These are phyloP conservation scores for Aureoboletus auriporus DNA, from an alignment of 768 basidiomycete species.

Conservation along the genomic window DNA sequence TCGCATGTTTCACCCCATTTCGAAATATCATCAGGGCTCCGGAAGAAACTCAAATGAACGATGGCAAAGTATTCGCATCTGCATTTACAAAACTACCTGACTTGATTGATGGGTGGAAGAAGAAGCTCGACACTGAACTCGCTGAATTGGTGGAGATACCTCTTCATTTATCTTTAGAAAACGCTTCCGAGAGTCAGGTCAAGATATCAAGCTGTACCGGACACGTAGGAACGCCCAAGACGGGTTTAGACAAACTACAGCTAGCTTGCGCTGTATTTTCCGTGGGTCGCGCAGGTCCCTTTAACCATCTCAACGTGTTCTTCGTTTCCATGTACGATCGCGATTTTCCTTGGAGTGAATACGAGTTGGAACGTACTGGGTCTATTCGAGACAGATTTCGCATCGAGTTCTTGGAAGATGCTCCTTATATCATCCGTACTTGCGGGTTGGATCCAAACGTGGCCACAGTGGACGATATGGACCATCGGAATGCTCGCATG, in stretches of 20 bases:
- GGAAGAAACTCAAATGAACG: neutral
- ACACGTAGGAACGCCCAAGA: neutral
- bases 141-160: conserved; percentile 2
- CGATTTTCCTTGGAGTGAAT: neutral
- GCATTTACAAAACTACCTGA: conserved; percentile 10
- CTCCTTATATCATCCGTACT: conserved; percentile 1
- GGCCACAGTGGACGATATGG: conserved; percentile 11
- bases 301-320: neutral
- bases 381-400: neutral
- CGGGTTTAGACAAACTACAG: neutral
- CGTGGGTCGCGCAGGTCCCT: neutral
- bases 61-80: neutral
- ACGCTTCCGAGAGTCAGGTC: neutral
- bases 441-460: conserved; percentile 6
- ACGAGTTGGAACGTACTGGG: neutral
- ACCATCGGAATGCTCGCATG: conserved; percentile 3
- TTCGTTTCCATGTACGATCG: neutral
- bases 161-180: neutral
- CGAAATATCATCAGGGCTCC: conserved; percentile 5
- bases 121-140: conserved; percentile 5
- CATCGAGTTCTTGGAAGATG: neutral
- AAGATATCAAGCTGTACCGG: neutral
- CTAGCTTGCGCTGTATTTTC: conserved; percentile 10
- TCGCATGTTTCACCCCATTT: conserved; percentile 6
- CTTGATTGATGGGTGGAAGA: conserved; percentile 5